Conservation (phyloP, 2,329 filamentous ascomycete genomes). For the Ceratocystis lukuohia region DNA sequence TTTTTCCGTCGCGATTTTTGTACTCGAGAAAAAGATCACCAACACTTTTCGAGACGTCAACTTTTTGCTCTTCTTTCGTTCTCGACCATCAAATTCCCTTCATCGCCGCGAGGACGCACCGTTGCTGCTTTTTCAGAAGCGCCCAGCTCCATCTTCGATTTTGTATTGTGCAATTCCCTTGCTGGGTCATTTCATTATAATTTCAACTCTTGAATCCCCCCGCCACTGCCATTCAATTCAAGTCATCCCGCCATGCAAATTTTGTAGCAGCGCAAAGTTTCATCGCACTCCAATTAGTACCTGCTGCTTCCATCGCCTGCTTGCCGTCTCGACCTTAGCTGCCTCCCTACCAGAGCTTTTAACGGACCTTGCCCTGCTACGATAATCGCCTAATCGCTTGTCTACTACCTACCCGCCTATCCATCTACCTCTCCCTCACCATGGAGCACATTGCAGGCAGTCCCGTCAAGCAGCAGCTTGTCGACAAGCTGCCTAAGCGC, state of each 20-base stretch:
- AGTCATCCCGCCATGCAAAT: slow-evolving; percentile 16
- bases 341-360: not conserved
- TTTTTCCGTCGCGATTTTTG: not conserved
- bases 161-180: too few relatives aligned
- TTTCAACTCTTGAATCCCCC: not conserved
- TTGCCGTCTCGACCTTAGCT: not conserved
- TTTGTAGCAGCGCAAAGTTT: slow-evolving; percentile 16
- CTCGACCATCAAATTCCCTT: not conserved
- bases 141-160: too few relatives aligned
- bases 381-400: not conserved
- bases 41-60: not conserved
- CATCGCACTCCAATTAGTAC: not conserved
- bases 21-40: not conserved
- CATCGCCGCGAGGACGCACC: not conserved
- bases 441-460: slow-evolving; percentile 24
- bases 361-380: not conserved
- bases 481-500: slow-evolving; percentile 76
- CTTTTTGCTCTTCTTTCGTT: slow-evolving; percentile 5
- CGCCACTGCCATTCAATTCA: not conserved
- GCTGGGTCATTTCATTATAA: not conserved
- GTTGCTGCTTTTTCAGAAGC: not conserved
- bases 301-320: not conserved
- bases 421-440: not conserved
- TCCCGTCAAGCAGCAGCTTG: slow-evolving; percentile 69
- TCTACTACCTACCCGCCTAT: not conserved